Evolutionary conservation across 495 filamentous ascomycete genomes (phyloP).

Genomic region (Podospora fimiseda): DNA sequence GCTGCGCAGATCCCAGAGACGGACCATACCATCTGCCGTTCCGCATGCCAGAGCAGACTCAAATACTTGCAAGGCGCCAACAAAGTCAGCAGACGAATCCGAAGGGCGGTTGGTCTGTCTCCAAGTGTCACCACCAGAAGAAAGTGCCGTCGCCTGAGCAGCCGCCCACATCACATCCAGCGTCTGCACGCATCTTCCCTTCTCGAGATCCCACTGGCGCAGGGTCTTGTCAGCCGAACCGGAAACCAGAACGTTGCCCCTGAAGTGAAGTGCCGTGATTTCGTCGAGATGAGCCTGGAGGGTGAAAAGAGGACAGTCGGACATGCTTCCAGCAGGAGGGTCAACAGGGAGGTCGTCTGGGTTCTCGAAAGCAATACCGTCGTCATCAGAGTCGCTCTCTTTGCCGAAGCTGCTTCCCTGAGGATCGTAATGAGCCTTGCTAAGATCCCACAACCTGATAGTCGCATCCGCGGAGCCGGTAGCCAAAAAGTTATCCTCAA

Average conservation of each 20-base stretch:
- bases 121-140: constrained; percentile 50
- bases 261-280: constrained; percentile 88
- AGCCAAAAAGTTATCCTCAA: constrained; percentile 92
- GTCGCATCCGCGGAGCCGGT: constrained; percentile 96
- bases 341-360: constrained; percentile 54
- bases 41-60: constrained; percentile 96
- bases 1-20: constrained; percentile 93
- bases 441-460: constrained; percentile 89
- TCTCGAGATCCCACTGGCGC: constrained; percentile 94
- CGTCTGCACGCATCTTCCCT: constrained; percentile 93
- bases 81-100: constrained; percentile 71
- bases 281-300: constrained; percentile 89
- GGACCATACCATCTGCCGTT: constrained; percentile 95
- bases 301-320: constrained; percentile 80
- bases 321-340: constrained; percentile 64
- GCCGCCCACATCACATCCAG: constrained; percentile 98
- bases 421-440: constrained; percentile 51
- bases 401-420: constrained; percentile 60
- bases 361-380: constrained; percentile 54
- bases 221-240: constrained; percentile 96
- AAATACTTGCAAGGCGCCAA: constrained; percentile 92
- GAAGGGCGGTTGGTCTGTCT: constrained; percentile 50
- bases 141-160: constrained; percentile 74
- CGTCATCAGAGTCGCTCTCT: constrained; percentile 56
- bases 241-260: constrained; percentile 81